Evolutionary conservation across 257 asterid species (phyloP).

Genomic region (Penstemon eatonii): DNA sequence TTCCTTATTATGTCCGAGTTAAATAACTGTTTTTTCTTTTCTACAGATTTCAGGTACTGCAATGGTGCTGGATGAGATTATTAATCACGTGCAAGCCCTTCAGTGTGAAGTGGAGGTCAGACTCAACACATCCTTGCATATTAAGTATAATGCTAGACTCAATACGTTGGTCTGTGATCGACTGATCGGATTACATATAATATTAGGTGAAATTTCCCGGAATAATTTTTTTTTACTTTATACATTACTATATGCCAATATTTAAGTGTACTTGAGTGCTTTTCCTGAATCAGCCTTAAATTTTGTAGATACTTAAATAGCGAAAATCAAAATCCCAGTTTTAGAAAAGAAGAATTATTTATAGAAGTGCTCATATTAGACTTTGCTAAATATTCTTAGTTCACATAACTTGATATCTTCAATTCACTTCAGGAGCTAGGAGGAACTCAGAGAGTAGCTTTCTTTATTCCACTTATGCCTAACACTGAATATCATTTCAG

Average conservation of each 20-base stretch:
- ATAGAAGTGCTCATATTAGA: neutral
- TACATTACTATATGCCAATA: neutral
- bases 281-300: neutral
- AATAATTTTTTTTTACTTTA: neutral
- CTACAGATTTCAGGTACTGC: conserved; percentile 95
- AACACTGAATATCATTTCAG: neutral
- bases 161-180: neutral
- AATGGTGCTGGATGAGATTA: conserved; percentile 93
- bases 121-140: conserved; percentile 17
- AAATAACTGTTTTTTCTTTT: conserved; percentile 11
- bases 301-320: conserved; percentile 10
- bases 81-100: conserved; percentile 86
- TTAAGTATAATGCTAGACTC: conserved; percentile 14
- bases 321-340: neutral
- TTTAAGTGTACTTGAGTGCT: neutral
- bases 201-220: conserved; percentile 1
- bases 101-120: conserved; percentile 98
- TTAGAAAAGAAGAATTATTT: neutral
- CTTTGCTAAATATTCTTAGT: neutral
- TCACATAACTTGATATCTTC: neutral
- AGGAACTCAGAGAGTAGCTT: neutral
- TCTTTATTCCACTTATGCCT: neutral
- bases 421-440: neutral
- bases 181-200: neutral
- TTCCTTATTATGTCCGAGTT: neutral